Percentiles rank a stretch among this genome's conserved stretches.
Evolutionary conservation across 306 rosid species (phyloP).

Genomic region (Rosa persica): DNA sequence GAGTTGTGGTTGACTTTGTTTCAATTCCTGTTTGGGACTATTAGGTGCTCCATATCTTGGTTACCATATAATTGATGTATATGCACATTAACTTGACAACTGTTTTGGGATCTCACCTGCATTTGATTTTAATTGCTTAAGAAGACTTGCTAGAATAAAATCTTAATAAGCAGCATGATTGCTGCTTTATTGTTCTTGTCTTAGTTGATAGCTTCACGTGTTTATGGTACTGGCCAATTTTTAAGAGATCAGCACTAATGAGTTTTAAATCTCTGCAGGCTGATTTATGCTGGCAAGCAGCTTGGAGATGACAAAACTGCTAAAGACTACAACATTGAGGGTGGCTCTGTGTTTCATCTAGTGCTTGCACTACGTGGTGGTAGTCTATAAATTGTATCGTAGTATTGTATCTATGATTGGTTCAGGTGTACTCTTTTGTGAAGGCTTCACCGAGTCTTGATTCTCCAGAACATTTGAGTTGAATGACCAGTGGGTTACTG

Average conservation of each 20-base stretch:
- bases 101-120: background rate
- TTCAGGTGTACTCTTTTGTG: background rate
- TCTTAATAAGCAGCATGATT: background rate
- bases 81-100: background rate
- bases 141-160: background rate
- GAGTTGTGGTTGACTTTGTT: background rate
- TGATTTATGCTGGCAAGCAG: constrained; percentile 96
- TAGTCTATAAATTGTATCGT: constrained; percentile 20
- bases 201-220: background rate
- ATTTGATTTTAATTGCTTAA: background rate
- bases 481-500: background rate
- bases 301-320: constrained; percentile 99
- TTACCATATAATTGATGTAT: background rate
- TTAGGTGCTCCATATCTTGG: background rate
- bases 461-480: constrained; percentile 6
- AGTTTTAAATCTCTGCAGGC: constrained; percentile 52
- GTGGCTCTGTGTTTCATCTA: constrained; percentile 96
- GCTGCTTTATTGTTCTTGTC: background rate
- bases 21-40: background rate
- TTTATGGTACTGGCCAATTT: background rate
- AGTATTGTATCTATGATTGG: background rate
- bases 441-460: background rate
- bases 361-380: constrained; percentile 98
- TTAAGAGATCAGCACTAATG: background rate
- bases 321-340: constrained; percentile 96